Conservation (phyloP, 192 early-diverging fungal genomes). For the Cetraspora pellucida region DNA sequence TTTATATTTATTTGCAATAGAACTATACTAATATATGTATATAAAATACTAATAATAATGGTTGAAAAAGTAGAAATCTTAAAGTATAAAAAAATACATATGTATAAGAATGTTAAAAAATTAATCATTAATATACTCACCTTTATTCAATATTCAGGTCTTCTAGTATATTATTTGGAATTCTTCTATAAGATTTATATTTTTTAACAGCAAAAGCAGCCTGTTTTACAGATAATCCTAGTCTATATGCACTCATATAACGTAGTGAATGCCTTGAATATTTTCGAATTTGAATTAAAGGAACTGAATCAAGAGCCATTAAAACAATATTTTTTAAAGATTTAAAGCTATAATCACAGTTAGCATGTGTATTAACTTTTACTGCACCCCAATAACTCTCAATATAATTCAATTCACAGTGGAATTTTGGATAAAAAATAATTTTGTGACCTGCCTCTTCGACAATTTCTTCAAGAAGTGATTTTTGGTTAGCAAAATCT, state of each 20-base stretch:
- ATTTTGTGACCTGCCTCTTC: constrained; percentile 33
- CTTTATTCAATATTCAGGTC: too few species aligned
- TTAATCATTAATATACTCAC: too few species aligned
- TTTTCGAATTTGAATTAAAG: neutral
- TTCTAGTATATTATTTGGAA: too few species aligned
- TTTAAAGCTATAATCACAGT: constrained; percentile 36
- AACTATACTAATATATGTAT: too few species aligned
- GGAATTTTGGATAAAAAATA: too few species aligned
- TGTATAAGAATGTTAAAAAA: too few species aligned
- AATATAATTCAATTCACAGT: constrained; percentile 42
- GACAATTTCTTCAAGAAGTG: constrained; percentile 25
- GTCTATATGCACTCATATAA: constrained; percentile 36
- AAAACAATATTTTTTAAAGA: constrained; percentile 27
- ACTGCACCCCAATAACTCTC: constrained; percentile 38
- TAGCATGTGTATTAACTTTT: constrained; percentile 26
- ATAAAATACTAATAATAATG: too few species aligned
- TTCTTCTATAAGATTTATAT: constrained; percentile 1
- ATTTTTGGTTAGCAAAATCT: constrained; percentile 27
- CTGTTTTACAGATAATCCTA: neutral
- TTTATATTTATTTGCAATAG: too few species aligned
- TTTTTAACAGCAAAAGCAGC: constrained; percentile 17
- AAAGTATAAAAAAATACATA: too few species aligned
- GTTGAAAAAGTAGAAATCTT: too few species aligned
- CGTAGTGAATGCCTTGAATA: constrained; percentile 31
- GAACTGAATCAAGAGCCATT: constrained; percentile 20